These are phyloP conservation scores for Coix lacrymajobi DNA, from an alignment of 176 grass and related monocot species.

Conservation along the genomic window DNA sequence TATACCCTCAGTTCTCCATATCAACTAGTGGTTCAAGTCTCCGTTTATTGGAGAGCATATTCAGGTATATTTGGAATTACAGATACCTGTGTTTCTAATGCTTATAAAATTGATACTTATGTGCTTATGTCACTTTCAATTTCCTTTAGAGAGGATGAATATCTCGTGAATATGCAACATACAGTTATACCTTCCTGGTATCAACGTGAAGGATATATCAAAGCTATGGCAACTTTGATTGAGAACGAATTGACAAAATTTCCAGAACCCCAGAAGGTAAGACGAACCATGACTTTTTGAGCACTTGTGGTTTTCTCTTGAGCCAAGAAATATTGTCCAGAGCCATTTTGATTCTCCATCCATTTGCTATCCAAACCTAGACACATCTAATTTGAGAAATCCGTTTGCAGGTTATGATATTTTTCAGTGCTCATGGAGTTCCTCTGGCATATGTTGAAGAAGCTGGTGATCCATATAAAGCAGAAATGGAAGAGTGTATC, in stretches of 20 bases:
- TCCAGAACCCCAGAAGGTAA: conserved; percentile 67
- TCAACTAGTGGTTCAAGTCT: conserved; percentile 99
- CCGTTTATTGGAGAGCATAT: conserved; percentile 95
- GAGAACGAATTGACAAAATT: conserved; percentile 82
- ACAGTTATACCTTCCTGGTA: conserved; percentile 99
- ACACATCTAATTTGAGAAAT: conserved; percentile 3
- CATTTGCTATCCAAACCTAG: neutral
- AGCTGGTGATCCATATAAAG: conserved; percentile 99
- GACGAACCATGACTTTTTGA: neutral
- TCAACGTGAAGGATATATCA: conserved; percentile 98
- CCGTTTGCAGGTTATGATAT: conserved; percentile 83
- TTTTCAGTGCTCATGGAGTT: conserved; percentile 99
- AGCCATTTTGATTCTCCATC: conserved; percentile 3
- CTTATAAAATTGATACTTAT: neutral
- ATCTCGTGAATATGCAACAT: conserved; percentile 99
- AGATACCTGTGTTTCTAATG: neutral
- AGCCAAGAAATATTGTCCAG: neutral
- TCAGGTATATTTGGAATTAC: conserved; percentile 54
- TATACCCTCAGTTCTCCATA: conserved; percentile 99
- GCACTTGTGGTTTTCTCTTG: neutral
- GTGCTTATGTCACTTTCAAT: conserved; percentile 8
- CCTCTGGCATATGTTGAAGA: conserved; percentile 97
- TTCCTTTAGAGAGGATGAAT: conserved; percentile 87
- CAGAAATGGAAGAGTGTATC: conserved; percentile 96
- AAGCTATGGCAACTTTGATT: conserved; percentile 93